phyloP scores from a whole-genome alignment of 352 stramenopile species.

The Phytopythium helicoides region DNA sequence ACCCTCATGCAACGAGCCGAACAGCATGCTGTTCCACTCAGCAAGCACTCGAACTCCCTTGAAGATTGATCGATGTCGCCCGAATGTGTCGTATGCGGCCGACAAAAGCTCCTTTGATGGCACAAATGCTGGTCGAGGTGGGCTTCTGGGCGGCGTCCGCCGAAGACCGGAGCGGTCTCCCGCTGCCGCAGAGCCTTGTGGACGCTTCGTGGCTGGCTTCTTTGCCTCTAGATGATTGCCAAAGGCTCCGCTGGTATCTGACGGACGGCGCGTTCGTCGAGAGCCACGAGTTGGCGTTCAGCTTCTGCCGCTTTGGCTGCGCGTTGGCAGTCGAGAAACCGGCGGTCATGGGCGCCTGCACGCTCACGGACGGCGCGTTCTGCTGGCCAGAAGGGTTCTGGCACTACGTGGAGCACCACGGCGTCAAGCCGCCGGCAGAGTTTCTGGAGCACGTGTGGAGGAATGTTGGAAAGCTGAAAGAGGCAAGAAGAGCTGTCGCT shows the following conservation, averaged over 20 bases:
- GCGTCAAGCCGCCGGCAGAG: slow-evolving; percentile 53
- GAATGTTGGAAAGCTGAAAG: slow-evolving; percentile 19
- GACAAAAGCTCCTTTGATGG: no score
- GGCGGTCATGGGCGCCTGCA: slow-evolving; percentile 65
- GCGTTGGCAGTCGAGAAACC: slow-evolving; percentile 25
- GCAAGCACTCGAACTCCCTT: no score
- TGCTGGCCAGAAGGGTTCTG: slow-evolving; percentile 79
- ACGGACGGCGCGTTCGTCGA: slow-evolving; percentile 57
- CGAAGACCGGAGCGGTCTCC: slow-evolving; percentile 28
- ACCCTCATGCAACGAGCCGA: no score
- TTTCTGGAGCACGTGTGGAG: slow-evolving; percentile 57
- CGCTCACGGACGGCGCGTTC: slow-evolving; percentile 71
- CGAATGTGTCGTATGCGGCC: no score
- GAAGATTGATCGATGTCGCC: no score
- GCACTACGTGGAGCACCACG: slow-evolving; percentile 68
- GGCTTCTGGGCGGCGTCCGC: slow-evolving; percentile 44
- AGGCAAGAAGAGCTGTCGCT: no score
- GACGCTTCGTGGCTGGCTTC: slow-evolving; percentile 46
- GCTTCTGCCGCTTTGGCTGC: slow-evolving; percentile 75
- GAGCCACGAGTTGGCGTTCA: slow-evolving; percentile 80
- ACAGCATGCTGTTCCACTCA: no score
- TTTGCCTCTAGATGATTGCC: slow-evolving; percentile 8
- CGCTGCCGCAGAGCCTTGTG: slow-evolving; percentile 49
- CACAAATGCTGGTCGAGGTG: slow-evolving; percentile 47
- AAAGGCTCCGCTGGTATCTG: slow-evolving; percentile 58